Percentiles rank a stretch among this genome's conserved stretches.
phyloP scores from a whole-genome alignment of 352 stramenopile species.

The Globisporangium nunn region DNA sequence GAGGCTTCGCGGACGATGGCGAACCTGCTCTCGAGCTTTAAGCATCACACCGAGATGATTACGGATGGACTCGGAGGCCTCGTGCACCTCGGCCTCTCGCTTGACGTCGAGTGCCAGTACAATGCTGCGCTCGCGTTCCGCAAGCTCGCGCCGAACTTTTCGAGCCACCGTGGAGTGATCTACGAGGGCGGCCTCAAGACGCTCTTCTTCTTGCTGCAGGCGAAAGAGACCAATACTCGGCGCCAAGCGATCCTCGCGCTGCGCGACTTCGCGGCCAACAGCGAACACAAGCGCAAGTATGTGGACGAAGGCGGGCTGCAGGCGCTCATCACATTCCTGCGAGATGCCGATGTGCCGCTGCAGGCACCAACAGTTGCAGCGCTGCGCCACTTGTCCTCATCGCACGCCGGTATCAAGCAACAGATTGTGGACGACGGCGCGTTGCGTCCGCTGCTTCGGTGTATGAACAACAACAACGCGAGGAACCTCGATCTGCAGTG shows the following conservation, averaged over 20 bases:
- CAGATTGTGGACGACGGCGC: conserved; percentile 77
- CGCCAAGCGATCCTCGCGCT: conserved; percentile 87
- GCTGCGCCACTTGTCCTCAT: conserved; percentile 87
- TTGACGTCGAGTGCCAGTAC: conserved; percentile 93
- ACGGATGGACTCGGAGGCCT: conserved; percentile 85
- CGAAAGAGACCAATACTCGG: conserved; percentile 89
- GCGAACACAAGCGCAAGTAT: conserved; percentile 82
- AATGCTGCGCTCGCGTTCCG: conserved; percentile 91
- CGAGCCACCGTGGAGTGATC: conserved; percentile 83
- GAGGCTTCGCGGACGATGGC: conserved; percentile 89
- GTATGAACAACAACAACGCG: conserved; percentile 59
- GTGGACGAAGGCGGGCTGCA: conserved; percentile 83
- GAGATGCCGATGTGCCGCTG: conserved; percentile 83
- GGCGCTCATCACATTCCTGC: conserved; percentile 85
- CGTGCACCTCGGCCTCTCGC: conserved; percentile 84
- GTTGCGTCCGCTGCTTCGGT: conserved; percentile 82
- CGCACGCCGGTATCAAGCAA: conserved; percentile 79
- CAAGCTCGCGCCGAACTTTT: conserved; percentile 91
- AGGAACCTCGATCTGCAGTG: conserved; percentile 89
- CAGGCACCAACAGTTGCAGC: conserved; percentile 87
- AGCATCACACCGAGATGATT: conserved; percentile 90
- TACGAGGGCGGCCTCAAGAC: conserved; percentile 87
- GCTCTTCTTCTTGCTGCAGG: conserved; percentile 88
- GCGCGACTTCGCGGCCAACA: conserved; percentile 86
- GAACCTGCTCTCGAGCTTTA: conserved; percentile 92